A percentile compares a stretch with the other conserved stretches of the same genome.
These are phyloP conservation scores for Russula griseocarnosa DNA, from an alignment of 768 basidiomycete genomes.

Conservation along the genomic window DNA sequence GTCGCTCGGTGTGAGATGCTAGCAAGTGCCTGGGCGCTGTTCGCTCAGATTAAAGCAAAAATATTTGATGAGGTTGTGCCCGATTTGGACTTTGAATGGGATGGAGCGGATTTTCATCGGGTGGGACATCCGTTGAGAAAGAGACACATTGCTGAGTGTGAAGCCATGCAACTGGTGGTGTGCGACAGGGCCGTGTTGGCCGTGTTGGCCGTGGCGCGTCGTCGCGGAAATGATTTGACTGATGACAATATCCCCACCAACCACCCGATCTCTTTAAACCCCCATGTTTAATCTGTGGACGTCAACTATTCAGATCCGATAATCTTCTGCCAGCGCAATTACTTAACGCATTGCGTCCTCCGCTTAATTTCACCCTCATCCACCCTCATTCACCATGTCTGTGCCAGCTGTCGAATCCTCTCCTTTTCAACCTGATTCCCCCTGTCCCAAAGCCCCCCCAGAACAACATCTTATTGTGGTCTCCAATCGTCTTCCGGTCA, in stretches of 20 bases:
- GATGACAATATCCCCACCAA: neutral
- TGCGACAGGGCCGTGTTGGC: no score
- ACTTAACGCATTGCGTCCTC: conserved; percentile 12
- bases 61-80: neutral
- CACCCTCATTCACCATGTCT: conserved; percentile 12
- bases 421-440: conserved; percentile 9
- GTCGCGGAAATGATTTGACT: no score
- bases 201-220: no score
- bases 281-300: neutral
- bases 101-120: conserved; percentile 11
- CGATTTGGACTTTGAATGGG: conserved; percentile 15
- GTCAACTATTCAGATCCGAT: conserved; percentile 13
- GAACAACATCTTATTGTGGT: conserved; percentile 86
- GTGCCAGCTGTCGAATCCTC: conserved; percentile 2
- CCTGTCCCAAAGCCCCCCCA: conserved; percentile 37
- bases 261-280: neutral
- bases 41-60: no score
- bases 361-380: neutral
- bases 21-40: neutral
- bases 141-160: neutral
- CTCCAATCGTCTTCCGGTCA: conserved; percentile 91
- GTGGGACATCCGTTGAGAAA: neutral
- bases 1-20: neutral
- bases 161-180: neutral
- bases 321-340: conserved; percentile 16